Evolutionary conservation across 2,329 filamentous ascomycete species (phyloP), one percentile per base, ranked within the genome.

Genomic region (Claviceps sp.): DNA sequence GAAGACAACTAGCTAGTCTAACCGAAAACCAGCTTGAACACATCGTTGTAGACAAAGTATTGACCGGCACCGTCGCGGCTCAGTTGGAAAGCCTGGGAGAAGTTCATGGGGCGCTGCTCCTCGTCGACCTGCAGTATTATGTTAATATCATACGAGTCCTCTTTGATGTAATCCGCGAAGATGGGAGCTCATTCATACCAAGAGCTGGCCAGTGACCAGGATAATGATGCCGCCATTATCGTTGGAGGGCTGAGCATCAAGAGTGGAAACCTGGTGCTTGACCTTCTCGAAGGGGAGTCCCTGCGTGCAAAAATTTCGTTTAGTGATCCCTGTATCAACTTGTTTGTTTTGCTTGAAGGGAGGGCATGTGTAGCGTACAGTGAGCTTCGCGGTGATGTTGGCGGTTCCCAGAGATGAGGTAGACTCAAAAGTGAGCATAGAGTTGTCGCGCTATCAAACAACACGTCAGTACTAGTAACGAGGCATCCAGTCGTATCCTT

Each of bases 381-480:
- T 67, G 56, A 97, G 80, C 78, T 96, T 96, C 69, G 88, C 82
- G 51, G 84, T 72, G 61, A 98, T 96, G 37, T 66, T 66, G 24
- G 60, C 64, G 39, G 73, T 71, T 56, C 91, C 90, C 63, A 81
- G 74, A 55, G 80, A 69, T 14, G 84, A 81, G 45, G 73, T 61
- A 47, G 77, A 82, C 78, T 97, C 89, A 64, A 96, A 97, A 49
- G 91, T 96, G 70, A 97, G 77, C 86, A 95, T 95, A 48, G 93
- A 97, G 55, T 84, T 69, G 4, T 85, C 78, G 63, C 86, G 82
- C 89, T 95, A 60, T 64, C n/a, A 22, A 41, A 17, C 5, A 10
- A 39, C 0, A 34, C 46, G 45, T 54, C 56, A 57, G 56, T 47
- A 45, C 11, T 38, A 16, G 26, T 13, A 6, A 22, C 14, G 19